These are phyloP conservation scores for Populus hybrid DNA, from an alignment of 441 rosid genomes.

Conservation along the genomic window DNA sequence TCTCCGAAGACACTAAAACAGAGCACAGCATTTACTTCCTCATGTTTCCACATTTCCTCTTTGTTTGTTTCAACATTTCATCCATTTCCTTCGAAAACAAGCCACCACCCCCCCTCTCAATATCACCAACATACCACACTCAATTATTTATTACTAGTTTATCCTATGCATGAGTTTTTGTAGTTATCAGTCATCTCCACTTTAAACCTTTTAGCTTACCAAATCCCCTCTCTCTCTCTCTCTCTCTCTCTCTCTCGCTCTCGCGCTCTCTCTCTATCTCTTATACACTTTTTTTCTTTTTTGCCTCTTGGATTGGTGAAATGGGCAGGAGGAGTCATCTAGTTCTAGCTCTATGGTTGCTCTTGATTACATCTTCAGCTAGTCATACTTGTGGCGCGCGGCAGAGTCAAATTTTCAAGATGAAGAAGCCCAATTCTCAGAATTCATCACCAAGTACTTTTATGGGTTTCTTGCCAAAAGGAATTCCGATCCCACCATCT, in stretches of 20 bases:
- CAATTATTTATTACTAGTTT: not conserved
- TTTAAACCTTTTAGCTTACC: not conserved
- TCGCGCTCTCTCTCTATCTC: not conserved
- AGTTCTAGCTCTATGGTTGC: constrained; percentile 8
- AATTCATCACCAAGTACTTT: constrained; percentile 32
- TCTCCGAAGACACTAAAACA: not conserved
- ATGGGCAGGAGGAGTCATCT: constrained; percentile 29
- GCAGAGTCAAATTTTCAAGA: constrained; percentile 21
- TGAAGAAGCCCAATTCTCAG: constrained; percentile 20
- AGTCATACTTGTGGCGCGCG: constrained; percentile 24
- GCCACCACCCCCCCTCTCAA: constrained; percentile 17
- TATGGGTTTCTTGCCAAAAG: constrained; percentile 55
- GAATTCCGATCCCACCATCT: constrained; percentile 64
- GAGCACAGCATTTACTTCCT: constrained; percentile 25
- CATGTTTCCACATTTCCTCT: constrained; percentile 26
- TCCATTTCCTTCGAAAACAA: constrained; percentile 27
- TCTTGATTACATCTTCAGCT: constrained; percentile 22
- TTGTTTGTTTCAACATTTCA: not conserved
- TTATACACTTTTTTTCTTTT: not conserved
- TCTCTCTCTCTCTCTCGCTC: not conserved
- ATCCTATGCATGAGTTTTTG: not conserved
- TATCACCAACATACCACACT: constrained; percentile 11
- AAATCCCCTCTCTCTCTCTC: not conserved
- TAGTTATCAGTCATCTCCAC: not conserved
- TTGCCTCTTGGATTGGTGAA: constrained; percentile 5